These are phyloP conservation scores for Mallotus repandus DNA, from an alignment of 441 rosid genomes.

Conservation along the genomic window DNA sequence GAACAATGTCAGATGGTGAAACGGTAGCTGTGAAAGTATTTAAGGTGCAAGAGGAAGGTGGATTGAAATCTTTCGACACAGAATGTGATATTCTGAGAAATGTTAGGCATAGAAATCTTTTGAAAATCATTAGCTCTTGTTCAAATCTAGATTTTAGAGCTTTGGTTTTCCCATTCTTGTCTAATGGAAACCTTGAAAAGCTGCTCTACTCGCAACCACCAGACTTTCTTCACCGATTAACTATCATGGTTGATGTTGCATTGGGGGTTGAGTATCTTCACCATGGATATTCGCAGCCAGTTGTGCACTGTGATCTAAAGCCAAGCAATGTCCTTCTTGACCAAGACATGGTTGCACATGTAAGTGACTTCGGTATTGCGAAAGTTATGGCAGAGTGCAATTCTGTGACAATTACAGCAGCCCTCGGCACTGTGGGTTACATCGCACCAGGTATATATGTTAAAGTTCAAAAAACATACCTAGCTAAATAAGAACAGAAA, in stretches of 20 bases:
- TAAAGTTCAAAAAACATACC: too few relatives aligned
- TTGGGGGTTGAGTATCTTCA: constrained; percentile 9
- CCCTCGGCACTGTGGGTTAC: constrained; percentile 11
- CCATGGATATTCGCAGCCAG: constrained; percentile 12
- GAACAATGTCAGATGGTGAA: constrained; percentile 3
- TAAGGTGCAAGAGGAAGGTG: neutral
- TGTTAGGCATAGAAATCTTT: constrained; percentile 15
- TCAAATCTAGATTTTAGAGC: constrained; percentile 7
- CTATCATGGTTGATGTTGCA: constrained; percentile 4
- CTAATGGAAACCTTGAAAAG: constrained; percentile 4
- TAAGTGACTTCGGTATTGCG: constrained; percentile 2
- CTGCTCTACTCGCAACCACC: neutral
- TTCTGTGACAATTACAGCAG: neutral
- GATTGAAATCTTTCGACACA: constrained; percentile 2
- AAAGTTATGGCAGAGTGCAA: constrained; percentile 5
- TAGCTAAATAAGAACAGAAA: too few relatives aligned
- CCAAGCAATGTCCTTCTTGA: neutral
- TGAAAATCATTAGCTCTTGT: constrained; percentile 11
- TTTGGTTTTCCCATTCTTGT: constrained; percentile 3
- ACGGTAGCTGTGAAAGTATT: constrained; percentile 7
- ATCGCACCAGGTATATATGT: constrained; percentile 10
- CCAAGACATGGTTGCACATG: constrained; percentile 3
- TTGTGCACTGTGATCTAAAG: constrained; percentile 7
- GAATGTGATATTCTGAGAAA: constrained; percentile 4
- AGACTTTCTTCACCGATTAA: neutral